A percentile compares a stretch with the other conserved stretches of the same genome.
Conservation (phyloP, 83 land plant genomes). For the Thuja plicata region DNA sequence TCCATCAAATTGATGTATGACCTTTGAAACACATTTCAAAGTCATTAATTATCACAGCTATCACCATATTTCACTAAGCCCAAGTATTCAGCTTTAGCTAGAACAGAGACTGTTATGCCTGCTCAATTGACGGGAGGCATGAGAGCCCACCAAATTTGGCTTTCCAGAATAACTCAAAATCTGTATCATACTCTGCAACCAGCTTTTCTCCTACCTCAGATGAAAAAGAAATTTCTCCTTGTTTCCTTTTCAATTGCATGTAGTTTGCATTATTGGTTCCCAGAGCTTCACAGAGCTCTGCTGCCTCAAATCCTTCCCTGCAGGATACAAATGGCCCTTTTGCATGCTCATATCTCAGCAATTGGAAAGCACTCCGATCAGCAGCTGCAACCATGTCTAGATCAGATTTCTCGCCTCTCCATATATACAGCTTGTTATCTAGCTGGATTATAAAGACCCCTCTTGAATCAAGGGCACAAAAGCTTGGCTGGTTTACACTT, state of each 20-base stretch:
- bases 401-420: constrained; percentile 38
- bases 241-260: background rate
- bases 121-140: constrained; percentile 8
- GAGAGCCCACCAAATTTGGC: constrained; percentile 8
- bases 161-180: constrained; percentile 25
- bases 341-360: constrained; percentile 48
- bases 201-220: background rate
- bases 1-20: background rate
- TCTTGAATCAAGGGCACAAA: constrained; percentile 37
- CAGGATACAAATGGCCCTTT: constrained; percentile 33
- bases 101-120: background rate
- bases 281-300: constrained; percentile 19
- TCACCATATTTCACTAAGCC: background rate
- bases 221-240: constrained; percentile 2
- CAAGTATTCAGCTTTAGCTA: constrained; percentile 7
- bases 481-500: constrained; percentile 5
- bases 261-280: background rate
- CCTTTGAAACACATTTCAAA: background rate
- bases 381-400: constrained; percentile 32
- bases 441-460: constrained; percentile 43
- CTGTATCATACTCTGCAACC: constrained; percentile 16
- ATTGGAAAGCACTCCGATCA: constrained; percentile 39
- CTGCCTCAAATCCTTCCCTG: constrained; percentile 35
- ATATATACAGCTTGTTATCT: constrained; percentile 33
- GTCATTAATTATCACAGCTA: background rate